These are phyloP conservation scores for Grifola frondosa DNA, from an alignment of 1,284 basidiomycete genomes.

Conservation along the genomic window DNA sequence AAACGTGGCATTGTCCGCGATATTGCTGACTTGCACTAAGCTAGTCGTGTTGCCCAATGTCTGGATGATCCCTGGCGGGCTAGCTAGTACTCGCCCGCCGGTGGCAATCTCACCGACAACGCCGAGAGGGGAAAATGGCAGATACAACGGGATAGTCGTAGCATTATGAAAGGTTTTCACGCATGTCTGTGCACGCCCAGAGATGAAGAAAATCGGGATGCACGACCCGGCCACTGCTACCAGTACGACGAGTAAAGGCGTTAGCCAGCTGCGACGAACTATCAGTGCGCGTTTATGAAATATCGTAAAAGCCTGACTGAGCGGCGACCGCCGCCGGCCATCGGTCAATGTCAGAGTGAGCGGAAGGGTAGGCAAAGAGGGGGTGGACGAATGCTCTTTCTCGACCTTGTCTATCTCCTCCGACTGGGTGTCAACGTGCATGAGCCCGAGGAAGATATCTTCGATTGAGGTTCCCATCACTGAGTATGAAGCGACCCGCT, in stretches of 20 bases:
- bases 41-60: conserved; percentile 39
- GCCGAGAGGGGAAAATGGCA: conserved; percentile 43
- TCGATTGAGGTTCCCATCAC: conserved; percentile 75
- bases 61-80: conserved; percentile 46
- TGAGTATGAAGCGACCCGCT: conserved; percentile 56
- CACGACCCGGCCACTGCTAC: conserved; percentile 65
- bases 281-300: conserved; percentile 73
- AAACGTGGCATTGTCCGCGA: conserved; percentile 56
- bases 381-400: conserved; percentile 12
- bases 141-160: conserved; percentile 44
- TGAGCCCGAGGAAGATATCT: conserved; percentile 76
- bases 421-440: conserved; percentile 45
- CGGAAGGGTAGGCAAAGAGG: conserved; percentile 12
- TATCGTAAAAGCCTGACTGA: conserved; percentile 66
- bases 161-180: conserved; percentile 36
- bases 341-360: conserved; percentile 42
- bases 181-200: conserved; percentile 50
- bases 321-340: conserved; percentile 50
- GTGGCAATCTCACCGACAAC: conserved; percentile 17
- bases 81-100: conserved; percentile 35
- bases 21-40: conserved; percentile 35
- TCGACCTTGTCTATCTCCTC: conserved; percentile 17
- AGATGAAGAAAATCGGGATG: conserved; percentile 66
- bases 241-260: conserved; percentile 57
- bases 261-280: conserved; percentile 65